These are phyloP conservation scores for Hylodesmum podocarpum DNA, from an alignment of 306 rosid species.

Conservation along the genomic window DNA sequence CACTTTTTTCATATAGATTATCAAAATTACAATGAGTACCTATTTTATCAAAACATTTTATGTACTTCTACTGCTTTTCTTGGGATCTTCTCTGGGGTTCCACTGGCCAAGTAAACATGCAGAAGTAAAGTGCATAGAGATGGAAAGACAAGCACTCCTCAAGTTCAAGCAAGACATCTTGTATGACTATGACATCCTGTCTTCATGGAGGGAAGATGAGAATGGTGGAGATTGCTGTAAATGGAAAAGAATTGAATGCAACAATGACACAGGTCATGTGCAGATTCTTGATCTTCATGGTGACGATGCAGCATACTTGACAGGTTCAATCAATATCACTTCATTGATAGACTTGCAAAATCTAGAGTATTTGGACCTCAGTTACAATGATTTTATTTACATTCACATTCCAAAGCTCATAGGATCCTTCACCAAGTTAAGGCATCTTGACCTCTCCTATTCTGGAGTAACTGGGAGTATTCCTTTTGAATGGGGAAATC, in stretches of 20 bases:
- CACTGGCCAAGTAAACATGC: no score
- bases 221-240: not conserved
- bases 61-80: no score
- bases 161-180: not conserved
- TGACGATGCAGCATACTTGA: not conserved
- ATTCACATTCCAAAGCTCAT: not conserved
- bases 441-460: no score
- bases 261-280: slow-evolving; percentile 1
- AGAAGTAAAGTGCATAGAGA: not conserved
- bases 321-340: not conserved
- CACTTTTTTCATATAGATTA: no score
- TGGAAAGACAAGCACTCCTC: slow-evolving; percentile 9
- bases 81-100: no score
- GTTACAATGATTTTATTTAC: not conserved
- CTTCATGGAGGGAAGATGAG: not conserved
- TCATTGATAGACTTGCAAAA: not conserved
- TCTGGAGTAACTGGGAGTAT: not conserved
- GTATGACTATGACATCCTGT: not conserved
- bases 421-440: not conserved
- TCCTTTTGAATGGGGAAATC: not conserved
- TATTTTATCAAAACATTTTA: no score
- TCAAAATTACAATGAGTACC: no score
- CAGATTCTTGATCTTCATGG: not conserved
- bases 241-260: not conserved
- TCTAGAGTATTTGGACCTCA: not conserved